Conservation (phyloP, 345 rosid genomes). For the Gossypium mustelinum region DNA sequence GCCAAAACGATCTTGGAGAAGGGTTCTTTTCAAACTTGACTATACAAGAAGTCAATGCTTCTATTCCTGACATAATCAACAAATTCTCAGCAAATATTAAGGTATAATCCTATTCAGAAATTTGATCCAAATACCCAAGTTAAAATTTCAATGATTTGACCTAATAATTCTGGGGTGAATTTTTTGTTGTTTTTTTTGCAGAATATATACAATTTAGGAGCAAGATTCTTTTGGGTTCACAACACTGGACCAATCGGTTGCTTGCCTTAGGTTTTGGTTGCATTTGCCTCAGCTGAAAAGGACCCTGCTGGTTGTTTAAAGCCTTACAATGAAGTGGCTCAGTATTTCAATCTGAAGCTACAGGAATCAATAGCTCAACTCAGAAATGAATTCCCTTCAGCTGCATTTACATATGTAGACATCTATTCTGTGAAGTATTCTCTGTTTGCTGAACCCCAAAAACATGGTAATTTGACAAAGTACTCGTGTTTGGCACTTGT, state of each 20-base stretch:
- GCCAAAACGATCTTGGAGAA: constrained; percentile 52
- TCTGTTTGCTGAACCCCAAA: constrained; percentile 32
- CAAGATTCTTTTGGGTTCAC: constrained; percentile 62
- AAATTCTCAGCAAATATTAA: constrained; percentile 31
- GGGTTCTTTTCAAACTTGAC: constrained; percentile 31
- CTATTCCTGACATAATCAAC: constrained; percentile 41
- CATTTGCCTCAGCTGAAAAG: constrained; percentile 26
- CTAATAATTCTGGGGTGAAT: not conserved
- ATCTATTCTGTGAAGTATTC: constrained; percentile 49
- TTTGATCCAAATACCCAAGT: not conserved
- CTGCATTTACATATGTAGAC: constrained; percentile 47
- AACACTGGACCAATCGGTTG: constrained; percentile 80
- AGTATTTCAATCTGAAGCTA: constrained; percentile 40
- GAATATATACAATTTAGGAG: constrained; percentile 42
- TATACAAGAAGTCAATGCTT: constrained; percentile 33
- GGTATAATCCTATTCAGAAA: constrained; percentile 18
- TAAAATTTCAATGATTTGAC: not conserved
- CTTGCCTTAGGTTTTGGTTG: constrained; percentile 34
- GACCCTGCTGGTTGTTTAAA: constrained; percentile 51
- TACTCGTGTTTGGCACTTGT: not conserved
- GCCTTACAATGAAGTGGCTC: constrained; percentile 44
- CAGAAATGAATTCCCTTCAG: constrained; percentile 31
- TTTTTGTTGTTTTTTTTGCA: constrained; percentile 17
- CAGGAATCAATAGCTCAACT: constrained; percentile 29
- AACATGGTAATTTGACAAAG: constrained; percentile 32